These are phyloP conservation scores for Orbilia oligospora DNA, from an alignment of 2,329 filamentous ascomycete species.

Conservation along the genomic window DNA sequence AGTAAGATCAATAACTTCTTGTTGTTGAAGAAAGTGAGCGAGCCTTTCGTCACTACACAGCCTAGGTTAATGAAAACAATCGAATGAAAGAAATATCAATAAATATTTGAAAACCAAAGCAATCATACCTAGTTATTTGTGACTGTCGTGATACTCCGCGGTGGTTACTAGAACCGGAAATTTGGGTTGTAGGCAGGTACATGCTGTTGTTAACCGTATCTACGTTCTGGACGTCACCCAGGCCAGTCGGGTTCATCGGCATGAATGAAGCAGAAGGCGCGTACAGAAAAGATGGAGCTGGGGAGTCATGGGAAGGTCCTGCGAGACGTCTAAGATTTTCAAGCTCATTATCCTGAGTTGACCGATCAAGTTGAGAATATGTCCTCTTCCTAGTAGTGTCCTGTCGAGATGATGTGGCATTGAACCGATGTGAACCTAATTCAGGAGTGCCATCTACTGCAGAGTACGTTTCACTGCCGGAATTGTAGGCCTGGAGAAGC, in stretches of 20 bases:
- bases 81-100: not conserved
- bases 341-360: slow-evolving; percentile 18
- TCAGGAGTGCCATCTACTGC: not conserved
- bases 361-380: slow-evolving; percentile 48
- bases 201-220: not conserved
- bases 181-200: slow-evolving; percentile 2
- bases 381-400: slow-evolving; percentile 32
- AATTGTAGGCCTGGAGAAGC: not conserved
- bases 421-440: not conserved
- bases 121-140: slow-evolving; percentile 23
- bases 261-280: not conserved
- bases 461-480: not conserved
- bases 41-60: slow-evolving; percentile 28
- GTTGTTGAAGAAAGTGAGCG: slow-evolving; percentile 10
- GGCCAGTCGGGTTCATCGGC: not conserved
- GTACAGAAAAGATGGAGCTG: not conserved
- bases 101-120: not conserved
- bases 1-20: slow-evolving; percentile 48
- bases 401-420: not conserved
- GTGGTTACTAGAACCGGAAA: slow-evolving; percentile 10
- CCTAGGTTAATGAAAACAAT: not conserved
- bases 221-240: not conserved
- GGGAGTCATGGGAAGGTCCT: not conserved
- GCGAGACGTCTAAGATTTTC: slow-evolving; percentile 6
- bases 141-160: not conserved